Percentiles rank a stretch among this genome's conserved stretches.
These are phyloP conservation scores for Kazachstania martiniae DNA, from an alignment of 805 yeast species.

Conservation along the genomic window DNA sequence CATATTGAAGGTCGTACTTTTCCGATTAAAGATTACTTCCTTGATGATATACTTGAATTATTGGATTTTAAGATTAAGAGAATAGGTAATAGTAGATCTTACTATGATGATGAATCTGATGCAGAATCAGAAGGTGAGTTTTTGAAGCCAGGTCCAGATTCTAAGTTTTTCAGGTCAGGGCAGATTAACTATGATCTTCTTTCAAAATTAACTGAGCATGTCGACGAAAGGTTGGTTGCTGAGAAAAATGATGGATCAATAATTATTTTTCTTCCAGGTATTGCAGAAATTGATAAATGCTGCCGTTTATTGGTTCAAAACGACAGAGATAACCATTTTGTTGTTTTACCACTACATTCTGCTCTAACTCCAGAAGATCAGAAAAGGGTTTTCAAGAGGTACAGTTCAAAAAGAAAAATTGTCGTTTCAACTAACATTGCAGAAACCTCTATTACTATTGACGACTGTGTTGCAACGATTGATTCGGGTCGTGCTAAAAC, in stretches of 20 bases:
- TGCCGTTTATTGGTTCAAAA: constrained; percentile 17
- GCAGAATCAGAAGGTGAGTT: constrained; percentile 27
- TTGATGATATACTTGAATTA: constrained; percentile 52
- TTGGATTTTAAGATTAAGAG: constrained; percentile 45
- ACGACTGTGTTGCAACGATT: constrained; percentile 86
- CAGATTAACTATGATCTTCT: constrained; percentile 68
- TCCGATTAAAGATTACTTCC: constrained; percentile 70
- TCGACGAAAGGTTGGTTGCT: constrained; percentile 38
- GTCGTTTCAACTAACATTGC: constrained; percentile 91
- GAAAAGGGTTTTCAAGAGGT: constrained; percentile 52
- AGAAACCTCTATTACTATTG: constrained; percentile 92
- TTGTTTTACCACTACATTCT: constrained; percentile 74
- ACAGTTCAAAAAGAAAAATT: constrained; percentile 58
- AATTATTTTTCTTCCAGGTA: constrained; percentile 81
- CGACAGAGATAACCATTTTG: constrained; percentile 18
- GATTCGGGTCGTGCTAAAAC: constrained; percentile 83
- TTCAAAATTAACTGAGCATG: constrained; percentile 39
- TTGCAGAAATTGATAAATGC: constrained; percentile 70
- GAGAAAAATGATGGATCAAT: constrained; percentile 56
- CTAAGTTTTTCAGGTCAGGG: constrained; percentile 54
- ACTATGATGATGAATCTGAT: constrained; percentile 14
- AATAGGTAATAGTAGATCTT: constrained; percentile 11
- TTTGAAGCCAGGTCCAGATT: constrained; percentile 50
- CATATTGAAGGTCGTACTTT: constrained; percentile 91
- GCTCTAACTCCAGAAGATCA: constrained; percentile 79